phyloP scores from a whole-genome alignment of 345 rosid species.

The Citropsis articulata region DNA sequence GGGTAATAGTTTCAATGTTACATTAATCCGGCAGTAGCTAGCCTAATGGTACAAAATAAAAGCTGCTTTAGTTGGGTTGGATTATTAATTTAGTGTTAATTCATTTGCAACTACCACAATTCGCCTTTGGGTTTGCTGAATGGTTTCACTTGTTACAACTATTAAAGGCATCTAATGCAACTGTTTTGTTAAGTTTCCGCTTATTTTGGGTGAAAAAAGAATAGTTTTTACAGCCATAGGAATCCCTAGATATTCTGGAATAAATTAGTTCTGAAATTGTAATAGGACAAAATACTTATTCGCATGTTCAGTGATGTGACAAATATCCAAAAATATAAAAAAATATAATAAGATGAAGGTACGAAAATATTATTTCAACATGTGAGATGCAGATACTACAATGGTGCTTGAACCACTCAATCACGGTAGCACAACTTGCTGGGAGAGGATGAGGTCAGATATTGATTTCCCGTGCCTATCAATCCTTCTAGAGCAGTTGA shows the following conservation, averaged over 20 bases:
- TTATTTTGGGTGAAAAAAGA: background rate
- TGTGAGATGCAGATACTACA: background rate
- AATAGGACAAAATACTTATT: background rate
- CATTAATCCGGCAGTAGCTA: too few relatives aligned
- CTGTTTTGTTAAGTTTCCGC: background rate
- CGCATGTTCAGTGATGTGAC: background rate
- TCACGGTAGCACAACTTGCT: conserved; percentile 54
- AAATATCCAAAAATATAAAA: background rate
- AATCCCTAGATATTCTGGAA: background rate
- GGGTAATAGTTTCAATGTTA: too few relatives aligned
- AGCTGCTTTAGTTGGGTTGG: background rate
- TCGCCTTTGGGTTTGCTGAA: background rate
- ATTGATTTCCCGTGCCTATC: conserved; percentile 84
- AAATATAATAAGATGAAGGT: background rate
- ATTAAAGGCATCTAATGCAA: background rate
- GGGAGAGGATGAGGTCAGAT: conserved; percentile 72
- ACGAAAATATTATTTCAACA: background rate
- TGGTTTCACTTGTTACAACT: background rate
- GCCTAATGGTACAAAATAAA: background rate
- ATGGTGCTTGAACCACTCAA: background rate
- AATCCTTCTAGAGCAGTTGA: conserved; percentile 88
- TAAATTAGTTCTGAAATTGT: background rate
- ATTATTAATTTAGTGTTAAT: background rate
- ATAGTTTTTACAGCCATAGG: background rate
- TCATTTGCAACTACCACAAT: background rate